These are phyloP conservation scores for Trichoderma gamsii DNA, from an alignment of 495 filamentous ascomycete species.

Conservation along the genomic window DNA sequence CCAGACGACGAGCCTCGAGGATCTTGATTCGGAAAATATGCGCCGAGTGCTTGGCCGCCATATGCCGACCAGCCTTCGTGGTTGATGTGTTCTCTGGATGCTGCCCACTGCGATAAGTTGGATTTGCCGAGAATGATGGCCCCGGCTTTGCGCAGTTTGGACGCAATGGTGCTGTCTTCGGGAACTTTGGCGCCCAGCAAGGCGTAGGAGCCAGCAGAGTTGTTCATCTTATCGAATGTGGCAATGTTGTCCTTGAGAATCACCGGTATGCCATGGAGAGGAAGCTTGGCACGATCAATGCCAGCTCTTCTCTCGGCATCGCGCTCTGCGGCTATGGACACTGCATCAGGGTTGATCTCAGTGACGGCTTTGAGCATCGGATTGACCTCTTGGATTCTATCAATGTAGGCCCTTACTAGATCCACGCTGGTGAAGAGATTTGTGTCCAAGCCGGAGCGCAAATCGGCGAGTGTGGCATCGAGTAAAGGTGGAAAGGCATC, in stretches of 20 bases:
- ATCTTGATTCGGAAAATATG: constrained; percentile 37
- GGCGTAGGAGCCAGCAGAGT: constrained; percentile 50
- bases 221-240: constrained; percentile 60
- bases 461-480: constrained; percentile 44
- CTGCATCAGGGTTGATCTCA: constrained; percentile 44
- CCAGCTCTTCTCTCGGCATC: constrained; percentile 25
- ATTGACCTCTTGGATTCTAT: constrained; percentile 39
- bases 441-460: constrained; percentile 42
- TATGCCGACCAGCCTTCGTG: constrained; percentile 42
- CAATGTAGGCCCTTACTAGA: constrained; percentile 45
- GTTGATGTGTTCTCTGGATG: constrained; percentile 30
- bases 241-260: constrained; percentile 70
- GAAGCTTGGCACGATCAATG: constrained; percentile 28
- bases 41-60: constrained; percentile 38
- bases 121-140: constrained; percentile 46
- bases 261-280: constrained; percentile 62
- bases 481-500: constrained; percentile 14
- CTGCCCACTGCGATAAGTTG: constrained; percentile 40
- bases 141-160: constrained; percentile 43
- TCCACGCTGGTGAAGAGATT: constrained; percentile 55
- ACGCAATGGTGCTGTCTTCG: constrained; percentile 40
- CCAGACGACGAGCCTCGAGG: constrained; percentile 34
- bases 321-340: constrained; percentile 29
- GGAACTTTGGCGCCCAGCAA: constrained; percentile 46
- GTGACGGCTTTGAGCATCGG: constrained; percentile 33